Base-by-base conservation (phyloP, 192 early-diverging fungal genomes). In the Backusella tuberculispora region DNA sequence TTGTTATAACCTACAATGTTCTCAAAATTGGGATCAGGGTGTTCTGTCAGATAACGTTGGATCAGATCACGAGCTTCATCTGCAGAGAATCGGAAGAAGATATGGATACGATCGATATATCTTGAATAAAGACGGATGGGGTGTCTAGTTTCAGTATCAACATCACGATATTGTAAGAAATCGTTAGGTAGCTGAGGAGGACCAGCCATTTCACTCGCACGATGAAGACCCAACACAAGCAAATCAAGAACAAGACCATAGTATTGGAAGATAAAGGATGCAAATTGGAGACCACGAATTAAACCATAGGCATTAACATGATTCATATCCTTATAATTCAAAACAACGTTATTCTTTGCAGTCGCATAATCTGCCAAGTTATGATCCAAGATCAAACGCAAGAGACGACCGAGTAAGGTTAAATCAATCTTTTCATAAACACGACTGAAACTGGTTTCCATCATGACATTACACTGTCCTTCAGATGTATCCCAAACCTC, bases 291-390 rank as follows among this genome's bases (percentile, higher is more conserved):
- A 63, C 98, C 98, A 75, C 97, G 94, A 74, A 99, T 94, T 45
- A 99, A 85, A 72, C 98, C 98, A 79, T 94, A 97, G 24, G 96
- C 88, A 82, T 99, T 99, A 56, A 97, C 94, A 81, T 99, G 98
- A 84, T 95, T 95, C 98, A 99, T 99, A 75, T 99, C 98, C 86
- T 98, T 99, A 88, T 97, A 99, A 74, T 90, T 96, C 64, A 99
- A 81, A 14, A 93, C 95, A 43, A 99, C 92, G 86, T 99, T 99
- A 87, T 99, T 99, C 86, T 99, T 99, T 75, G 97, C 95, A 0
- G 98, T 98, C 90, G 98, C 97, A 80, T 99, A 99, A 76, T 99
- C 98, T n/a, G 98, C 98, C 88, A 99, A 89, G 80, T 98, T 98
- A 88, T 98, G 98, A 84, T 99, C 98, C 46, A 99, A 84, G 83